Percentiles rank a stretch among this genome's conserved stretches.
These are phyloP conservation scores for Medakamo hakoo DNA, from an alignment of 139 green algal genomes.

Conservation along the genomic window DNA sequence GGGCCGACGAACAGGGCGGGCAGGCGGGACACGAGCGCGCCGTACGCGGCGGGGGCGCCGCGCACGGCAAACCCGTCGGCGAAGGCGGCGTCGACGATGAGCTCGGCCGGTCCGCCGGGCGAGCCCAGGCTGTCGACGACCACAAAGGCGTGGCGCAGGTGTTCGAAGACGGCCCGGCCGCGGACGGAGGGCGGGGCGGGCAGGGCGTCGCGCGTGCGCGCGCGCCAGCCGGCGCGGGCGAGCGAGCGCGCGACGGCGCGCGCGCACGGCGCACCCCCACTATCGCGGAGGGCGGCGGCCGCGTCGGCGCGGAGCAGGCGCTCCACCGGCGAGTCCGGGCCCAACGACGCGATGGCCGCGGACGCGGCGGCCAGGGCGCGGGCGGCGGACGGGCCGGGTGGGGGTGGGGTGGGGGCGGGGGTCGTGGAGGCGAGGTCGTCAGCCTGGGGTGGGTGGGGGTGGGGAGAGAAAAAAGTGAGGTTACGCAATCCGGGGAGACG, in stretches of 20 bases:
- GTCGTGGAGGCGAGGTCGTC: not conserved
- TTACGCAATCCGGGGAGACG: too few relatives aligned
- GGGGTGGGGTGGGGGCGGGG: not conserved
- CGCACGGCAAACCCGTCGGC: not conserved
- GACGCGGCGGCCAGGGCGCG: not conserved
- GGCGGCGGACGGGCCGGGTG: too few relatives aligned
- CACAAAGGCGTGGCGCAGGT: constrained; percentile 34
- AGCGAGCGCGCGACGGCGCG: too few relatives aligned
- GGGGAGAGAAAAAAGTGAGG: not conserved
- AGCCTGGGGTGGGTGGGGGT: not conserved
- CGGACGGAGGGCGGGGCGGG: not conserved
- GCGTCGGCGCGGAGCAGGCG: not conserved
- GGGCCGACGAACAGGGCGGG: not conserved
- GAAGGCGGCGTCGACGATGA: not conserved
- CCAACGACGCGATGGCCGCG: not conserved
- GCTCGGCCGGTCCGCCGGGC: too few relatives aligned
- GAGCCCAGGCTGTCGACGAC: constrained; percentile 7
- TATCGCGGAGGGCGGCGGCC: too few relatives aligned
- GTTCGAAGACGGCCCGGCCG: constrained; percentile 16
- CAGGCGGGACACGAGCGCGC: not conserved
- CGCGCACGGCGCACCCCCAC: too few relatives aligned
- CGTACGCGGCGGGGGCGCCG: too few relatives aligned
- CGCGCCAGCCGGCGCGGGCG: constrained; percentile 18
- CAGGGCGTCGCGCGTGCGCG: constrained; percentile 20
- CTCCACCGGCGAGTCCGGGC: too few relatives aligned